Evolutionary conservation across 768 basidiomycete genomes (phyloP), one percentile per base, ranked within the genome.

Genomic region (Clathrus columnatus): DNA sequence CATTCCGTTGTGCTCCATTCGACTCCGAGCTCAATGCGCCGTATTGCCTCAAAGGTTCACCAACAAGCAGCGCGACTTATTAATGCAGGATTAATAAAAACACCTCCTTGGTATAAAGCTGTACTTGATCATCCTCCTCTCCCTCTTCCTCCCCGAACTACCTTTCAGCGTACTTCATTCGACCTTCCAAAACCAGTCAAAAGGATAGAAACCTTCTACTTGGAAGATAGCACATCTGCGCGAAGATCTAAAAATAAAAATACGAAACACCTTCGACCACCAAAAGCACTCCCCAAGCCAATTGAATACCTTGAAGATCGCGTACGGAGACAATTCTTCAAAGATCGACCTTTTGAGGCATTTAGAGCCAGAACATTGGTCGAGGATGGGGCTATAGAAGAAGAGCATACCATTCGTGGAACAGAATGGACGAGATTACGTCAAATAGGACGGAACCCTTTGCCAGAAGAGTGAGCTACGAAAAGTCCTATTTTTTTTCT

Each of bases 311-410:
- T 87, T 41, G 91, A 95, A 65, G 96, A 99, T 68, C 75, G 79
- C 59, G 73, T 98, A 56, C 83, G 96, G 30, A 76, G 82, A 53
- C 89, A 90, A 67, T 98, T 99, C 76, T 98, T 94, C 74, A 75
- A 76, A 42, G 96, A 99, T 72, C 94, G 96, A 67, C 93, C 96
- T 6, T 96, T 96, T 65, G 94, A 99, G 71, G 86, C 91, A 1
- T 88, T 94, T 69, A 77, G 94, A 43, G 83, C 91, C 1, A 74
- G 75, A 7, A 83, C 79, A 10, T 67, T 99, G 50, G 80, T 89
- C 0, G 96, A 99, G 70, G 76, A 75, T 16, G 81, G 73, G 18
- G 67, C 66, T 17, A 73, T 89, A 49, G 75, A 78, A 63, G 70
- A 75, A 18, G 73, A 78, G 43, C 80, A 85, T 62, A 75, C 76